Percentiles rank a stretch among this genome's conserved stretches.
Evolutionary conservation across 1,139 yeast genomes (phyloP).

Genomic region (Insectozyma bohioensis): DNA sequence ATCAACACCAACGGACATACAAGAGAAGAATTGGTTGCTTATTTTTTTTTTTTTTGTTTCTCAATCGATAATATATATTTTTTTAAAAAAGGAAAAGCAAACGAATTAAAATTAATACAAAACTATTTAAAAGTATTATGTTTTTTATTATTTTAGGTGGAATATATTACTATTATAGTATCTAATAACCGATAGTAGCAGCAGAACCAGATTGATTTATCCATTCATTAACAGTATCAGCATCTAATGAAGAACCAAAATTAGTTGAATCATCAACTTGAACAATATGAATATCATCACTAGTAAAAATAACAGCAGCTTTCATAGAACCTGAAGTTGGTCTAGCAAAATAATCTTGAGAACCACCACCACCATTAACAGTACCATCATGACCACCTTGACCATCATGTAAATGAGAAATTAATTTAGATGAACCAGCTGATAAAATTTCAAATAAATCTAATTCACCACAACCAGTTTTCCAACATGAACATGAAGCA

Average conservation of each 20-base stretch:
- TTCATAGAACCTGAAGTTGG: conserved; percentile 76
- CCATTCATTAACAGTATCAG: conserved; percentile 59
- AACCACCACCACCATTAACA: conserved; percentile 74
- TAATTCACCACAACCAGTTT: conserved; percentile 77
- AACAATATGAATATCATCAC: conserved; percentile 56
- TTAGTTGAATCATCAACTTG: conserved; percentile 46
- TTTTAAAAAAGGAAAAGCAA: too few relatives aligned
- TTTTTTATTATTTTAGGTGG: too few relatives aligned
- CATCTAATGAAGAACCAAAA: conserved; percentile 55
- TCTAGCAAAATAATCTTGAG: conserved; percentile 82
- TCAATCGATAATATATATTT: too few relatives aligned
- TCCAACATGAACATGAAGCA: conserved; percentile 72
- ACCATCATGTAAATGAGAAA: conserved; percentile 82
- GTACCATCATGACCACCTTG: conserved; percentile 63
- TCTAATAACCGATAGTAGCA: conserved; percentile 22
- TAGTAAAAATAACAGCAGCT: conserved; percentile 82
- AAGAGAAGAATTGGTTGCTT: too few relatives aligned
- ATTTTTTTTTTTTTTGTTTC: too few relatives aligned
- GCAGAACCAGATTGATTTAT: conserved; percentile 47
- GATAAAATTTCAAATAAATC: conserved; percentile 76
- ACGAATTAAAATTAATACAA: too few relatives aligned
- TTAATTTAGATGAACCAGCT: conserved; percentile 70
- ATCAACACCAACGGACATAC: conserved; percentile 44
- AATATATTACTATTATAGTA: too few relatives aligned
- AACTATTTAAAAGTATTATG: too few relatives aligned